Evolutionary conservation across 768 basidiomycete species (phyloP).

Genomic region (Daedaleopsis sinensis): DNA sequence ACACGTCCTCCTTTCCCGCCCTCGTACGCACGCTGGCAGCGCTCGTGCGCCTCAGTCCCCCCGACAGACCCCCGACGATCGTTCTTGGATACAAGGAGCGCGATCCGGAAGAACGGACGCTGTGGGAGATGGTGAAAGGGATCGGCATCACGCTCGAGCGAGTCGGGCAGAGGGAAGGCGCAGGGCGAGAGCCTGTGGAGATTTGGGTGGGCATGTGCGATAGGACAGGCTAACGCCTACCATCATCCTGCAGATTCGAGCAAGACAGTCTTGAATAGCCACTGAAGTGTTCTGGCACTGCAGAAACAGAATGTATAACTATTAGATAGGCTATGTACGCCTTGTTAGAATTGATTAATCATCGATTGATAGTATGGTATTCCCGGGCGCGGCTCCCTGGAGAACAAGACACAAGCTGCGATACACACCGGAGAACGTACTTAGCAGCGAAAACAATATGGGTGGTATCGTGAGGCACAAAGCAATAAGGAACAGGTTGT

Average conservation of each 20-base stretch:
- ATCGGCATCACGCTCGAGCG: conserved; percentile 59
- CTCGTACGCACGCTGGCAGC: conserved; percentile 67
- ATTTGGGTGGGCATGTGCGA: conserved; percentile 58
- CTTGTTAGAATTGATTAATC: too few relatives aligned
- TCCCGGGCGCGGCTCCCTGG: too few relatives aligned
- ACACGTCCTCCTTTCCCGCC: conserved; percentile 81
- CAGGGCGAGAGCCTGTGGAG: conserved; percentile 67
- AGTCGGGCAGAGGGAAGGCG: conserved; percentile 58
- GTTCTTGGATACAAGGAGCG: conserved; percentile 89
- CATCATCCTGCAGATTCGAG: neutral
- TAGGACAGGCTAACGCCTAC: neutral
- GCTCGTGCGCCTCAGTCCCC: conserved; percentile 39
- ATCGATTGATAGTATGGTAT: too few relatives aligned
- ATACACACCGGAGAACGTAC: too few relatives aligned
- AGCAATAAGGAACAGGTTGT: too few relatives aligned
- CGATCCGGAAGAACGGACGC: conserved; percentile 68
- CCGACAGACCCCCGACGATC: conserved; percentile 45
- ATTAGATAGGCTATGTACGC: too few relatives aligned
- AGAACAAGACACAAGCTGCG: too few relatives aligned
- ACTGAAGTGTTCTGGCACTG: too few relatives aligned
- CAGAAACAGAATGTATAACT: too few relatives aligned
- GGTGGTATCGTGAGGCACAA: too few relatives aligned
- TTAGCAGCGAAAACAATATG: too few relatives aligned
- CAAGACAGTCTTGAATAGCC: too few relatives aligned
- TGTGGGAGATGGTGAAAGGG: conserved; percentile 65